Evolutionary conservation across 192 early-diverging fungal species (phyloP).

Genomic region (Ambispora gerdemannii): DNA sequence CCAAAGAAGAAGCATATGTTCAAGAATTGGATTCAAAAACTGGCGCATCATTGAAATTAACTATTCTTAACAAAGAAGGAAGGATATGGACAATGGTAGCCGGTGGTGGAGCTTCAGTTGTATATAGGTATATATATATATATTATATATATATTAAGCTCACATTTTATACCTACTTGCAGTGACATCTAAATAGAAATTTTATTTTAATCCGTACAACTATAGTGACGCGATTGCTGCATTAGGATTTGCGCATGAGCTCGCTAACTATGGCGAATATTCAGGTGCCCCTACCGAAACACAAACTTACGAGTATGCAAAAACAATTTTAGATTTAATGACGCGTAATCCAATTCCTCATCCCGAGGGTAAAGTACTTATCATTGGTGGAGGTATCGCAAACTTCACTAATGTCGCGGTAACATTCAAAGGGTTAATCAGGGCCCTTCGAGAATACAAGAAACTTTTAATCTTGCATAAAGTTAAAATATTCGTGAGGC

Average conservation of each 20-base stretch:
- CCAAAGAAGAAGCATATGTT: slow-evolving; percentile 97
- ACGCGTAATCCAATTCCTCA: slow-evolving; percentile 74
- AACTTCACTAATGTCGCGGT: slow-evolving; percentile 99
- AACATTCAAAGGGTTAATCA: slow-evolving; percentile 99
- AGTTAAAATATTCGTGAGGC: slow-evolving; percentile 93
- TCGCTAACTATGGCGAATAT: slow-evolving; percentile 99
- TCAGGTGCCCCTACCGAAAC: slow-evolving; percentile 98
- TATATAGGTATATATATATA: slow-evolving; percentile 57
- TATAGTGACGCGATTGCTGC: slow-evolving; percentile 96
- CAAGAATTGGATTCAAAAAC: slow-evolving; percentile 97
- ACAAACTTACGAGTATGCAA: slow-evolving; percentile 99
- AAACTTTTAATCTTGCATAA: slow-evolving; percentile 80
- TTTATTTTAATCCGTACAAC: too few species aligned
- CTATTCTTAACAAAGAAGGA: slow-evolving; percentile 91
- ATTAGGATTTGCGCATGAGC: slow-evolving; percentile 86
- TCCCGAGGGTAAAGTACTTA: slow-evolving; percentile 92
- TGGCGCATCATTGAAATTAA: slow-evolving; percentile 96
- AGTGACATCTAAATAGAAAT: too few species aligned
- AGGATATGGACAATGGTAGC: slow-evolving; percentile 99
- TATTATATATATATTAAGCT: background rate
- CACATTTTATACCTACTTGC: too few species aligned
- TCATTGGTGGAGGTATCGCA: slow-evolving; percentile 99
- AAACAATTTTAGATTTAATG: slow-evolving; percentile 98
- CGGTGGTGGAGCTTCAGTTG: slow-evolving; percentile 97
- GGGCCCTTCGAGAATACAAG: slow-evolving; percentile 90